Evolutionary conservation across 164 flowering plant genomes (phyloP), one percentile per base, ranked within the genome.

Genomic region (Tetrastigma voinierianum): DNA sequence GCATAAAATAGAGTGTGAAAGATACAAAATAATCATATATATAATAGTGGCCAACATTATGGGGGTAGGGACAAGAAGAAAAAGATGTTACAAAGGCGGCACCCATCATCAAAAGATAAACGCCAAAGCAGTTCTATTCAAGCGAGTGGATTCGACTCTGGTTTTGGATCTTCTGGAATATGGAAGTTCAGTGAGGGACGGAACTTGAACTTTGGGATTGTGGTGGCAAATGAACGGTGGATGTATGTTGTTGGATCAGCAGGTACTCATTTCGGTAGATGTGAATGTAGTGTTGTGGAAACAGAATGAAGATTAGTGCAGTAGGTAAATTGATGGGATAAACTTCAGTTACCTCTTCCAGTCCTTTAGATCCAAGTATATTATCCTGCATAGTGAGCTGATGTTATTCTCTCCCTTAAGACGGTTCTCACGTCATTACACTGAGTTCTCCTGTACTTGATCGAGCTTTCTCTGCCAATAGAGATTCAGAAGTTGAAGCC

Each of bases 301-400:
- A 57, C 20, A 10, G 81, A 64, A 11, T 66, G 62, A 18, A 62
- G 56, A 62, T 78, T 78, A 20, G 80, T 63, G 70, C 61, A 1
- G 71, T 32, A 9, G 77, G 63, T 9, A 65, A 48, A 61, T 64
- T 71, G 47, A 76, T 70, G 23, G 88, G 91, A 65, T 80, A 78
- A 9, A 90, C 93, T 77, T 91, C 90, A 19, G 90, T 85, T 17
- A 91, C 96, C 77, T 91, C 98, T 74, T 91, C n/a, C 96, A 16
- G 78, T 83, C 9, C 89, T 89, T 69, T 94, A 95, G 64, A n/a
- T 94, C 94, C 62, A 94, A 68, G 76, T 94, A 91, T 9, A 90
- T 88, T 62, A 93, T 91, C 96, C 74, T 95, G 96, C 97, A 92
- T 91, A 15, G 92, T 91, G 4, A 95, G 89, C 70, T 95, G 98